Evolutionary conservation across 1,139 yeast species (phyloP).

Genomic region (Suhomyces yuchorum): DNA sequence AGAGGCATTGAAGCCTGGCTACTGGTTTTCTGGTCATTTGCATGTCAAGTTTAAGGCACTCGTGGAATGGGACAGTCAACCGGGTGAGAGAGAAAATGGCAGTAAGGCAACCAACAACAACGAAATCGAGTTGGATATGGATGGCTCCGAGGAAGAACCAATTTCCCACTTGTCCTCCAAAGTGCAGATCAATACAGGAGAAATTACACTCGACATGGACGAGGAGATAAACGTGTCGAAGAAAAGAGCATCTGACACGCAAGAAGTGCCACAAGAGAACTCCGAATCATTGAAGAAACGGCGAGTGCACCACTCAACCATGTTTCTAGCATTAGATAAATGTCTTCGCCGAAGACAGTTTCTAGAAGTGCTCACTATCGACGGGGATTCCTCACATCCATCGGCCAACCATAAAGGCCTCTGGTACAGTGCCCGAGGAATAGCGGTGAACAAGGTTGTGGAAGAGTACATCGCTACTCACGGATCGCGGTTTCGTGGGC

Average conservation of each 20-base stretch:
- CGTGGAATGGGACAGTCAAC: conserved; percentile 19
- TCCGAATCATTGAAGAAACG: background rate
- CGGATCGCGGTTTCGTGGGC: conserved; percentile 13
- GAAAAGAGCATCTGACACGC: background rate
- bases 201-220: conserved; percentile 38
- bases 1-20: conserved; percentile 55
- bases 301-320: conserved; percentile 33
- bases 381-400: conserved; percentile 28
- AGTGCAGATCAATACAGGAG: background rate
- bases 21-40: conserved; percentile 90
- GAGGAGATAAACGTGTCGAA: conserved; percentile 7
- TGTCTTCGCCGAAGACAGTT: conserved; percentile 65
- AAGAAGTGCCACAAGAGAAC: background rate
- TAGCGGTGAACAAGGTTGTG: conserved; percentile 51
- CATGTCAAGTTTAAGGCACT: conserved; percentile 74
- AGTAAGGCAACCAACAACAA: background rate
- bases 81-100: background rate
- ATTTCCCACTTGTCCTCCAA: background rate
- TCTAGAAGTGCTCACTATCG: conserved; percentile 46
- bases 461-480: conserved; percentile 27
- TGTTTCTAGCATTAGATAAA: conserved; percentile 82
- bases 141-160: conserved; percentile 1
- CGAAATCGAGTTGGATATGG: conserved; percentile 16
- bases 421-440: conserved; percentile 47
- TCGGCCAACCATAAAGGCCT: conserved; percentile 26